These are phyloP conservation scores for Mycocentrospora acerina DNA, from an alignment of 2,329 filamentous ascomycete genomes.

Conservation along the genomic window DNA sequence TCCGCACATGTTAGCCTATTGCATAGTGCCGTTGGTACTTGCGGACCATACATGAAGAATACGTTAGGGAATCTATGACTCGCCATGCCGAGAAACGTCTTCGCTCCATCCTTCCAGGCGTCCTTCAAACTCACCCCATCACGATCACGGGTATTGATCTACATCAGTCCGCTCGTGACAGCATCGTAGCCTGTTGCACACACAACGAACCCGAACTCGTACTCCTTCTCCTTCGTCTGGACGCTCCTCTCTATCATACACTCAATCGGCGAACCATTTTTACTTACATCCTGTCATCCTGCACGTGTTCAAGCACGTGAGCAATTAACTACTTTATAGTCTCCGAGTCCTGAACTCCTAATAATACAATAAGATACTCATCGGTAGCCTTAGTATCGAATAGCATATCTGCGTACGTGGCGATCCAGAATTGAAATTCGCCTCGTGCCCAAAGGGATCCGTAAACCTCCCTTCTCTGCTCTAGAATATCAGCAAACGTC, in stretches of 20 bases:
- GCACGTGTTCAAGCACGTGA: too few relatives aligned
- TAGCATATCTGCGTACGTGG: conserved; percentile 38
- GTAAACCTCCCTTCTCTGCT: conserved; percentile 15
- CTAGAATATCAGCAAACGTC: conserved; percentile 21
- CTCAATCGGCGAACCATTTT: conserved; percentile 45
- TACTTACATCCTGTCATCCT: conserved; percentile 36
- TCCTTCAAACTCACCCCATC: conserved; percentile 22
- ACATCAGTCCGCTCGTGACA: conserved; percentile 37
- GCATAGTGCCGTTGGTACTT: conserved; percentile 58
- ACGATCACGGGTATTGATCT: conserved; percentile 38
- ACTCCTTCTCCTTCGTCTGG: conserved; percentile 48
- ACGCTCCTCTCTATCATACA: conserved; percentile 52
- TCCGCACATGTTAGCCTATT: conserved; percentile 60
- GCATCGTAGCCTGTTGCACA: conserved; percentile 48
- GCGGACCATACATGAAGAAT: conserved; percentile 53
- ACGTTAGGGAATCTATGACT: too few relatives aligned
- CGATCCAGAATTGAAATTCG: conserved; percentile 26
- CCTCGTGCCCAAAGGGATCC: conserved; percentile 21
- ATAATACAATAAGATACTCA: too few relatives aligned
- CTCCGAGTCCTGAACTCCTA: too few relatives aligned
- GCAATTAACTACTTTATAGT: too few relatives aligned
- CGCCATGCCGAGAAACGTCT: conserved; percentile 44
- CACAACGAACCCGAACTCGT: conserved; percentile 57
- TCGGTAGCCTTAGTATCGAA: conserved; percentile 41
- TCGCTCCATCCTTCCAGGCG: conserved; percentile 16